Base-by-base conservation (phyloP, 768 basidiomycete species). In the Auricularia sp. region DNA sequence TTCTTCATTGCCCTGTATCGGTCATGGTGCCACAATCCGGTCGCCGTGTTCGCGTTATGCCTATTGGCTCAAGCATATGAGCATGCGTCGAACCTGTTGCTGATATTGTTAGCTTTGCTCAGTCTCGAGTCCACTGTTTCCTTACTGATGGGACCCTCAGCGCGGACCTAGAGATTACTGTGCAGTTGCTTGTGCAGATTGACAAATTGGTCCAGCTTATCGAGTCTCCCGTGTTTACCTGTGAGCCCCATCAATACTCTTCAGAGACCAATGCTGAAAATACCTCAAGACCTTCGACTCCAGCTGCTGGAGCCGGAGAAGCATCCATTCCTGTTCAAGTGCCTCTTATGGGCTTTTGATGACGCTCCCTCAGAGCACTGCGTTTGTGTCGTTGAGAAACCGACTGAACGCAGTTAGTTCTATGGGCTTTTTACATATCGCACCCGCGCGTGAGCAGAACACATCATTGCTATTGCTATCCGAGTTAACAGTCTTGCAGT, bases 21-120 rank as follows among this genome's bases (percentile, higher is more conserved):
- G 21, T 98, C 94, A 21, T 99, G 97, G 97, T 98, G 94, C 73
- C 97, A 99, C 70, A 98, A 98, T 71, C 91, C 96, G 1, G 95
- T 98, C 53, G 89, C 97, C 0, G 93, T 93, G 1, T 97, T 99
- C 72, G 93, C 97, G 1, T 81, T 99, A 5, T 99, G 97, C 74
- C 81, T 99, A 35, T 81, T 99, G 33, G 97, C 97, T 4, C 97
- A 99, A 73, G 96, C 97, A 2, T 99, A 99, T 69, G 97, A 99
- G 73, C 97, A 99, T 74, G 97, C 96, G 1, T 96, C 93, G 23
- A 98, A 95, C 73, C 81, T 99, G 3, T 80, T 99, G 18, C 88
- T 92, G 66, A 98, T 97, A 66, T 98, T 99, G 96, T 94, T 72
- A 65, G 87, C 29, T 36, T 10, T 11, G 60, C 66, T 74, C 71